Evolutionary conservation across 192 early-diverging fungal genomes (phyloP).

Genomic region (Backusella tarrabulga): DNA sequence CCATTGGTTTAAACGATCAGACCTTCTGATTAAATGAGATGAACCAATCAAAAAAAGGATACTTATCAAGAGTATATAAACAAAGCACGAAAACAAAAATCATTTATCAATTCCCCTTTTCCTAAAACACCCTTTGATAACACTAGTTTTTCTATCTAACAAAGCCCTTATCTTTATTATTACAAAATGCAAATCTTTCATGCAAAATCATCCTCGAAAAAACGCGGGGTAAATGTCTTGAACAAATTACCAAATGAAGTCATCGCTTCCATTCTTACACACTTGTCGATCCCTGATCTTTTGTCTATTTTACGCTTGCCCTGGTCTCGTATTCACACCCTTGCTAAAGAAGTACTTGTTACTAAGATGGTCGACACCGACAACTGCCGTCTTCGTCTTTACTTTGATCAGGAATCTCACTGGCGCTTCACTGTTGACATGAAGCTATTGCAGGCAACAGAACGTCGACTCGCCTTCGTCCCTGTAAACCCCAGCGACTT

Average conservation of each 20-base stretch:
- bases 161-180: background rate
- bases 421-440: slow-evolving; percentile 30
- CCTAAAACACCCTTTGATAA: slow-evolving; percentile 10
- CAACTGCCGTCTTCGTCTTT: slow-evolving; percentile 15
- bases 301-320: slow-evolving; percentile 2
- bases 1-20: background rate
- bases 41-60: background rate
- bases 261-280: slow-evolving; percentile 8
- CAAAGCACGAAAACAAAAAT: slow-evolving; percentile 5
- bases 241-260: slow-evolving; percentile 23
- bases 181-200: slow-evolving; percentile 8
- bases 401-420: slow-evolving; percentile 28
- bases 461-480: slow-evolving; percentile 11
- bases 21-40: background rate
- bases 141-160: background rate
- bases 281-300: slow-evolving; percentile 16
- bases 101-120: slow-evolving; percentile 4
- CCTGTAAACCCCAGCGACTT: slow-evolving; percentile 12
- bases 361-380: background rate
- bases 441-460: slow-evolving; percentile 3
- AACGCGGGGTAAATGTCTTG: slow-evolving; percentile 13
- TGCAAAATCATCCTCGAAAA: background rate
- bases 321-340: background rate
- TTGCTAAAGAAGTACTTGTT: slow-evolving; percentile 4
- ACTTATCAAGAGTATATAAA: slow-evolving; percentile 10